These are phyloP conservation scores for Leccinum obscurum DNA, from an alignment of 768 basidiomycete genomes.

Conservation along the genomic window DNA sequence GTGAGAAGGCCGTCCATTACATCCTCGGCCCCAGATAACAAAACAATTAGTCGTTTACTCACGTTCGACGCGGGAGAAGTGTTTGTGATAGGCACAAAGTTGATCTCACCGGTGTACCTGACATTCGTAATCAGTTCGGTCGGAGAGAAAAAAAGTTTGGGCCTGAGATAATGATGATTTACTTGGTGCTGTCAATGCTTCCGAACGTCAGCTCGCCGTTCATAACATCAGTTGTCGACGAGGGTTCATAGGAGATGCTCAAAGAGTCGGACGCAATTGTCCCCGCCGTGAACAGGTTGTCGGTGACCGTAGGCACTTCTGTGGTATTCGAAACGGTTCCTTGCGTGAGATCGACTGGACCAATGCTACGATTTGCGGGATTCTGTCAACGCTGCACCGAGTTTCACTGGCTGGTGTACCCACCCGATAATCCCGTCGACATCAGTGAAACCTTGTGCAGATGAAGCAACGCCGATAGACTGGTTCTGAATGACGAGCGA, in stretches of 20 bases:
- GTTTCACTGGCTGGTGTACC: not conserved
- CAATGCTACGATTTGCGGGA: slow-evolving; percentile 37
- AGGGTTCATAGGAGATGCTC: slow-evolving; percentile 54
- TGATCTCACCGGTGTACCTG: slow-evolving; percentile 37
- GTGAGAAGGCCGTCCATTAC: slow-evolving; percentile 1
- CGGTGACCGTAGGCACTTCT: slow-evolving; percentile 54
- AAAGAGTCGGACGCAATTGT: slow-evolving; percentile 45
- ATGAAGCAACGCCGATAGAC: slow-evolving; percentile 47
- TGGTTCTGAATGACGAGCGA: slow-evolving; percentile 46
- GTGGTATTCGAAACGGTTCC: slow-evolving; percentile 42
- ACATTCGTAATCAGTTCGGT: not conserved
- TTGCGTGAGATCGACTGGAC: slow-evolving; percentile 50
- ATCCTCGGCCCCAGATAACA: not conserved
- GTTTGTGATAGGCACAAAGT: slow-evolving; percentile 42
- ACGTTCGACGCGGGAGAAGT: slow-evolving; percentile 44
- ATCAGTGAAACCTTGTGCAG: slow-evolving; percentile 43
- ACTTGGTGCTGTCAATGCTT: slow-evolving; percentile 47
- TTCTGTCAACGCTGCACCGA: not conserved
- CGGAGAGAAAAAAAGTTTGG: not conserved
- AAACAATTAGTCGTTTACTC: slow-evolving; percentile 7
- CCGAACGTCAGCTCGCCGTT: slow-evolving; percentile 65
- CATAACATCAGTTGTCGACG: slow-evolving; percentile 48
- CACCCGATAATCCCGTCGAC: slow-evolving; percentile 57
- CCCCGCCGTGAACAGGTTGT: slow-evolving; percentile 52
- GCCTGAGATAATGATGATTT: not conserved